Evolutionary conservation across 225 moss, liverwort and hornwort species (phyloP).

Genomic region (Pseudisothecium myosuroides): DNA sequence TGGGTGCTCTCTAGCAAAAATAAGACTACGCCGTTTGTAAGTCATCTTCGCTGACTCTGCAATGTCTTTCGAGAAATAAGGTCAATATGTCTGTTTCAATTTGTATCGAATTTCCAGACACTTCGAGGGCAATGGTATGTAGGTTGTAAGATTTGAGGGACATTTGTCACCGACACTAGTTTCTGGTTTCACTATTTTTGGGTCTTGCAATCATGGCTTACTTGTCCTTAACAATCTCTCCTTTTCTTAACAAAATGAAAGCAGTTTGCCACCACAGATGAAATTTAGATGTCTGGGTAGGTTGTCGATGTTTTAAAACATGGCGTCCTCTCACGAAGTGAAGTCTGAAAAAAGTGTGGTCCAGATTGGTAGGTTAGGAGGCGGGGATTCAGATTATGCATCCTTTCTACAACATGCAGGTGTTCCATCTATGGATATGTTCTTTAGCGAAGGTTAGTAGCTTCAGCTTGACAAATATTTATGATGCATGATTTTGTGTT

Average conservation of each 20-base stretch:
- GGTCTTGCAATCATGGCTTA: neutral
- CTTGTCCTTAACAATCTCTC: neutral
- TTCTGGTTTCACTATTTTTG: neutral
- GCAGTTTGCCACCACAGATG: neutral
- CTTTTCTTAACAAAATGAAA: neutral
- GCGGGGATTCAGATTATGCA: constrained; percentile 67
- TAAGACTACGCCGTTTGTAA: constrained; percentile 17
- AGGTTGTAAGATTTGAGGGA: neutral
- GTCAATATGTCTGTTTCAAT: neutral
- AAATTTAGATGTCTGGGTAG: neutral
- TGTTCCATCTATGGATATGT: constrained; percentile 58
- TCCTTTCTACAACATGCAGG: constrained; percentile 84
- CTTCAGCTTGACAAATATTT: neutral
- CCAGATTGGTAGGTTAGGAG: constrained; percentile 73
- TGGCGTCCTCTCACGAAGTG: neutral
- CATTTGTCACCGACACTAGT: neutral
- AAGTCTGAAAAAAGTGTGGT: neutral
- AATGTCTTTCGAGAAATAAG: neutral
- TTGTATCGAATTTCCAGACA: neutral
- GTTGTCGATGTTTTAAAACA: neutral
- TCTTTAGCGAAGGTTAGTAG: constrained; percentile 51
- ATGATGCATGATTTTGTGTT: neutral
- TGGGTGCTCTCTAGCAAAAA: constrained; percentile 45
- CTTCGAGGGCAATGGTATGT: neutral
- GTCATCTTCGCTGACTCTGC: neutral